These are phyloP conservation scores for Skeletonema tropicum DNA, from an alignment of 108 stramenopile genomes.

Conservation along the genomic window DNA sequence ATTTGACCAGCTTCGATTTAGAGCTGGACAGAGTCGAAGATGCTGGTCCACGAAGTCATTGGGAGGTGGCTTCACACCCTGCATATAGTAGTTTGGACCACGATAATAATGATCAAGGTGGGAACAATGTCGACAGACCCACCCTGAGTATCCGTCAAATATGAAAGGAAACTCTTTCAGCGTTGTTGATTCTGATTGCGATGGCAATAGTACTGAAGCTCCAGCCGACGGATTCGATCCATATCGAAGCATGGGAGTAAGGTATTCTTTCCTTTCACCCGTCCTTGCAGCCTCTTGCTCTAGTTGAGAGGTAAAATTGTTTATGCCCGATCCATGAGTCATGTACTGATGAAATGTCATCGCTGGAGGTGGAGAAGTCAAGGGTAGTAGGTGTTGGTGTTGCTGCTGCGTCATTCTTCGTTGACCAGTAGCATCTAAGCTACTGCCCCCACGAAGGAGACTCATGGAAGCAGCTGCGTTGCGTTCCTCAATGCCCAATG, in stretches of 20 bases:
- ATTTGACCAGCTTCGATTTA: constrained; percentile 7
- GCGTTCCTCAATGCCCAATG: neutral
- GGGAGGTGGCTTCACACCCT: constrained; percentile 32
- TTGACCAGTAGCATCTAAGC: neutral
- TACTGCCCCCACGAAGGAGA: neutral
- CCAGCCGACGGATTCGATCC: neutral
- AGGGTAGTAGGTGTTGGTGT: neutral
- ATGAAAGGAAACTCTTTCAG: constrained; percentile 46
- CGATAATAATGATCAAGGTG: constrained; percentile 43
- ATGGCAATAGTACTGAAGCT: neutral
- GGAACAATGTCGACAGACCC: constrained; percentile 47
- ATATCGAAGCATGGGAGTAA: neutral
- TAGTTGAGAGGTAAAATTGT: neutral
- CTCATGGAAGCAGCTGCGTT: neutral
- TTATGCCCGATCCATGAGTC: neutral
- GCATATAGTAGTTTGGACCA: constrained; percentile 42
- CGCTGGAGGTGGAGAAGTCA: neutral
- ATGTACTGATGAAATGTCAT: neutral
- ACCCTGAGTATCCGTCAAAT: constrained; percentile 47
- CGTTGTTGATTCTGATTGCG: neutral
- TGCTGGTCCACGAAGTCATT: constrained; percentile 46
- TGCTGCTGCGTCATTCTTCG: neutral
- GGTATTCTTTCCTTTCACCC: neutral
- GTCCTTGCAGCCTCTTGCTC: neutral
- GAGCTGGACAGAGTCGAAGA: constrained; percentile 40